Conservation (phyloP, 192 early-diverging fungal species). For the Coemansia sp. region DNA sequence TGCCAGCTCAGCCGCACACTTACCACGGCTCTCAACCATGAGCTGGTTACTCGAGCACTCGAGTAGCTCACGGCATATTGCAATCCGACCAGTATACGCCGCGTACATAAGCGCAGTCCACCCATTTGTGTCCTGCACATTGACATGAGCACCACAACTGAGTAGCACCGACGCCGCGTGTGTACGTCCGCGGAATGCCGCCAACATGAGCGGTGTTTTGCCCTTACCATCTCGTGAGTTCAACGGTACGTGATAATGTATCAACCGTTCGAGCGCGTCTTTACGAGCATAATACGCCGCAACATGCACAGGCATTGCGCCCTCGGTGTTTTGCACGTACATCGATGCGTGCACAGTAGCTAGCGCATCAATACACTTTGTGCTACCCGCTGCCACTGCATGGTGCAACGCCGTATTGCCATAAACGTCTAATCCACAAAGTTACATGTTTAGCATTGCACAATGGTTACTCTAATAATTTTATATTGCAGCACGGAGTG, state of each 20-base stretch:
- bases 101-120: conserved; percentile 54
- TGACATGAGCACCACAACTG: conserved; percentile 11
- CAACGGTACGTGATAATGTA: neutral
- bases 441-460: neutral
- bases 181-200: conserved; percentile 46
- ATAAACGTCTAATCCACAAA: conserved; percentile 18
- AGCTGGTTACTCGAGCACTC: conserved; percentile 18
- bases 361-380: conserved; percentile 19
- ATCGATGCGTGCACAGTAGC: neutral
- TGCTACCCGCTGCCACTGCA: conserved; percentile 19
- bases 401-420: conserved; percentile 47
- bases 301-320: conserved; percentile 34
- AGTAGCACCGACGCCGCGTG: conserved; percentile 24
- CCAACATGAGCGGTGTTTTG: conserved; percentile 48
- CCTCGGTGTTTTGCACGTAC: conserved; percentile 27
- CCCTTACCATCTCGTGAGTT: conserved; percentile 25
- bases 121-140: conserved; percentile 32
- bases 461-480: neutral
- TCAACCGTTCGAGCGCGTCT: conserved; percentile 8
- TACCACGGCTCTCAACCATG: conserved; percentile 10
- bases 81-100: conserved; percentile 45
- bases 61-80: conserved; percentile 47
- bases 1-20: conserved; percentile 31
- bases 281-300: conserved; percentile 43
- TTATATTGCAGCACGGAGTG: neutral